Conservation (phyloP, 2,329 filamentous ascomycete species). For the Neocatenulostroma microsporum region DNA sequence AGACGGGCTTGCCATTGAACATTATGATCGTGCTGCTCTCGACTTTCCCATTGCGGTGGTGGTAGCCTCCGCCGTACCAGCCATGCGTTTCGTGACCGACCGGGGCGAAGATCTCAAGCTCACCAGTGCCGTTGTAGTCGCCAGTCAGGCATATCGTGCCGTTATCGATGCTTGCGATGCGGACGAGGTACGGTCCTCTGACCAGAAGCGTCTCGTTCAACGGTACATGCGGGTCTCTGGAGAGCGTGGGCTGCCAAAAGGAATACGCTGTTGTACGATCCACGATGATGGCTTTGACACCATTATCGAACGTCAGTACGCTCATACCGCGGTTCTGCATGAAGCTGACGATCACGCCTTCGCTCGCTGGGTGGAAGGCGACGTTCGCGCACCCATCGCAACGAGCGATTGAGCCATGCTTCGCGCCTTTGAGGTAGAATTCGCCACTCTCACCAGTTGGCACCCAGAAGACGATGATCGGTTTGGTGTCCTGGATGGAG, state of each 20-base stretch:
- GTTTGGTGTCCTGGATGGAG: conserved; percentile 29
- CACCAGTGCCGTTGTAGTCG: conserved; percentile 28
- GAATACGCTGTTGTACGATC: conserved; percentile 33
- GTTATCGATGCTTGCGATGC: conserved; percentile 22
- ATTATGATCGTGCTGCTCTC: conserved; percentile 18
- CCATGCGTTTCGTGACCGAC: background rate
- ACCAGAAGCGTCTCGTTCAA: conserved; percentile 35
- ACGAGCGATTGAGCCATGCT: conserved; percentile 32
- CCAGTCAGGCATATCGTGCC: conserved; percentile 28
- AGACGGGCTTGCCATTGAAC: conserved; percentile 33
- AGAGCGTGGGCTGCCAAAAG: conserved; percentile 34
- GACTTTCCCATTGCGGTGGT: conserved; percentile 6
- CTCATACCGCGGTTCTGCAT: conserved; percentile 26
- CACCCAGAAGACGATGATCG: conserved; percentile 34
- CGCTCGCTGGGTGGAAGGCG: conserved; percentile 35
- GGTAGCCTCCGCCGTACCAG: conserved; percentile 6
- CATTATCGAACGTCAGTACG: conserved; percentile 32
- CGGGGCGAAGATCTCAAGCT: conserved; percentile 33
- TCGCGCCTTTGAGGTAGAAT: conserved; percentile 32
- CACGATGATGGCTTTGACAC: conserved; percentile 30
- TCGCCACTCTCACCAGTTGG: conserved; percentile 35
- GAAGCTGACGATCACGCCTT: conserved; percentile 29
- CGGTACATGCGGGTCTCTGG: conserved; percentile 32
- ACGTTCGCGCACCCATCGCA: conserved; percentile 37
- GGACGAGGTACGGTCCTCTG: conserved; percentile 35